Conservation (phyloP, 257 asterid genomes). For the Verbascum thapsus region DNA sequence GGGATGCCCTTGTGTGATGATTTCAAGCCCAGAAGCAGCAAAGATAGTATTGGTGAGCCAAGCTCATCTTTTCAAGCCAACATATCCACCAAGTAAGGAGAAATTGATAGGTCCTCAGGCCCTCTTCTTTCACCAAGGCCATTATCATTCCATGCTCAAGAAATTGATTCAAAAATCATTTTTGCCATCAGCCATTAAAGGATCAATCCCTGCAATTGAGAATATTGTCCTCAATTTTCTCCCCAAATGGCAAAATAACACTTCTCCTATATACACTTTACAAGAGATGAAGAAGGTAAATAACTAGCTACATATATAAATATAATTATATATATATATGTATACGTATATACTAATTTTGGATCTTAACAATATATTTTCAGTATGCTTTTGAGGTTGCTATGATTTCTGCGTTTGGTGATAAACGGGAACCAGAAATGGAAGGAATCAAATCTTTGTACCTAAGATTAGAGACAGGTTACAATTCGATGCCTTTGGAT, state of each 20-base stretch:
- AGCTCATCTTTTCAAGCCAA: slow-evolving; percentile 71
- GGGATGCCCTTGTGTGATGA: slow-evolving; percentile 82
- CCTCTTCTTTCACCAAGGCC: slow-evolving; percentile 65
- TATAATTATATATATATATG: not conserved
- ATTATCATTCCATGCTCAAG: slow-evolving; percentile 59
- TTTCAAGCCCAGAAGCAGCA: slow-evolving; percentile 69
- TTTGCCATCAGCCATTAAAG: slow-evolving; percentile 44
- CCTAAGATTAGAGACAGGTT: slow-evolving; percentile 56
- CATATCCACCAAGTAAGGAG: slow-evolving; percentile 69
- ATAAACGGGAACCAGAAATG: slow-evolving; percentile 40
- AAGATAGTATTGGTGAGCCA: slow-evolving; percentile 54
- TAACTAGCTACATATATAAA: not conserved
- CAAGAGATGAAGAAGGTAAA: slow-evolving; percentile 62
- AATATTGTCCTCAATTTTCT: slow-evolving; percentile 43
- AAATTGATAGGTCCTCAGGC: slow-evolving; percentile 69
- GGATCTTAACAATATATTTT: too few species aligned
- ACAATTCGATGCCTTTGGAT: slow-evolving; percentile 72
- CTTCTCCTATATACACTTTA: slow-evolving; percentile 40
- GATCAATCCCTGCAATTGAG: slow-evolving; percentile 43
- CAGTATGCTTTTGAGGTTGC: slow-evolving; percentile 85
- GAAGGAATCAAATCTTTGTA: slow-evolving; percentile 47
- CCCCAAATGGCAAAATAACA: slow-evolving; percentile 44
- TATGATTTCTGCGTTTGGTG: slow-evolving; percentile 55
- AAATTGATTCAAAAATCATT: slow-evolving; percentile 53
- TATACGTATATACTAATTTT: not conserved